Percentiles rank a stretch among this genome's conserved stretches.
These are phyloP conservation scores for Boeremia lycopersici DNA, from an alignment of 2,329 filamentous ascomycete genomes.

Conservation along the genomic window DNA sequence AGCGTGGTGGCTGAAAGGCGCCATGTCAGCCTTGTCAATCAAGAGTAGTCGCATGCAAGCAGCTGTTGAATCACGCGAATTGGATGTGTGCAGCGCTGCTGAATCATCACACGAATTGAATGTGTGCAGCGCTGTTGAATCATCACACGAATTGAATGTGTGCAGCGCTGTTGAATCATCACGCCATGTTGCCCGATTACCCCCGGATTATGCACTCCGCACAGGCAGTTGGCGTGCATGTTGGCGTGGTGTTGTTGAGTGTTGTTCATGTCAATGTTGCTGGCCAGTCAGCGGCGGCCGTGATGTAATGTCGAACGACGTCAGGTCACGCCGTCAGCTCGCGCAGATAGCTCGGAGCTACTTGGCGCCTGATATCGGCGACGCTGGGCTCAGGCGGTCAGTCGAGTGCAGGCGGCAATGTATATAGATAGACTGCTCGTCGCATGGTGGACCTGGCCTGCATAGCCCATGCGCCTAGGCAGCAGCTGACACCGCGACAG, in stretches of 20 bases:
- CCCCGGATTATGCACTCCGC: background rate
- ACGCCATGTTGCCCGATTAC: slow-evolving; percentile 5
- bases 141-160: too few relatives aligned
- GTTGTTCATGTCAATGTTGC: too few relatives aligned
- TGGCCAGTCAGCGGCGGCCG: background rate
- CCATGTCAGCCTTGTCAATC: too few relatives aligned
- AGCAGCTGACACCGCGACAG: slow-evolving; percentile 23
- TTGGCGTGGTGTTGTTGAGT: slow-evolving; percentile 3
- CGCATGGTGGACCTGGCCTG: background rate
- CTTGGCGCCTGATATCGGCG: slow-evolving; percentile 4
- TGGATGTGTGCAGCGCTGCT: too few relatives aligned
- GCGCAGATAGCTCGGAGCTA: slow-evolving; percentile 10
- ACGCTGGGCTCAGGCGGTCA: slow-evolving; percentile 2
- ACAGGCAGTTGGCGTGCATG: slow-evolving; percentile 13
- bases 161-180: too few relatives aligned
- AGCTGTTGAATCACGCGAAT: too few relatives aligned
- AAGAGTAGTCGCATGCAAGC: too few relatives aligned
- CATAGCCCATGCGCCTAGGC: background rate
- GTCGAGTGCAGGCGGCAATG: background rate
- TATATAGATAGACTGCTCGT: slow-evolving; percentile 1
- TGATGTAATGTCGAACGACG: slow-evolving; percentile 38
- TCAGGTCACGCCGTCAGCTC: slow-evolving; percentile 41
- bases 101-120: too few relatives aligned
- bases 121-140: too few relatives aligned
- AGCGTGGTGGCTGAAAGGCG: too few relatives aligned